Percentiles rank a stretch among this genome's conserved stretches.
phyloP scores from a whole-genome alignment of 495 filamentous ascomycete genomes.

The Penicillium alfredii region DNA sequence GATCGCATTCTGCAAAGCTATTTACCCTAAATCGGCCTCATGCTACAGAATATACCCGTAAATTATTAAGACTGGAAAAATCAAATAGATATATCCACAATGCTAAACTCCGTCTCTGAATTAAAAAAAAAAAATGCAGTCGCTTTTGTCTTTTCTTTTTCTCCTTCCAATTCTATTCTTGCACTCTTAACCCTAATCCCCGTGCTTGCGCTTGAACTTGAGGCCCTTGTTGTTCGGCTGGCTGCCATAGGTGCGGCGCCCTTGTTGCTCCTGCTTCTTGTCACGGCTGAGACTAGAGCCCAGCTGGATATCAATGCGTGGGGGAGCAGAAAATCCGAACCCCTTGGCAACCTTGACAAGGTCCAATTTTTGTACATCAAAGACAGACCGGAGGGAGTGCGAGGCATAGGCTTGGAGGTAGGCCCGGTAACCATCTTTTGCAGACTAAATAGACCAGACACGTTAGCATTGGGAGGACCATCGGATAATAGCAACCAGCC shows the following conservation, averaged over 20 bases:
- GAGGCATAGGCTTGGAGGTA: slow-evolving; percentile 94
- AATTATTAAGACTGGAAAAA: slow-evolving; percentile 5
- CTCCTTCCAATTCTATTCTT: slow-evolving; percentile 12
- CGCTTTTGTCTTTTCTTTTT: slow-evolving; percentile 16
- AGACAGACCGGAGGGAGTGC: slow-evolving; percentile 82
- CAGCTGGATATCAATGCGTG: slow-evolving; percentile 81
- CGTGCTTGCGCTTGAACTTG: slow-evolving; percentile 44
- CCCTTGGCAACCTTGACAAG: slow-evolving; percentile 88
- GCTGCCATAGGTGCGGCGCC: slow-evolving; percentile 75
- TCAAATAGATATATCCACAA: slow-evolving; percentile 29
- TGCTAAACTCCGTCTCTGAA: slow-evolving; percentile 22
- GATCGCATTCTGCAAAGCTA: neutral
- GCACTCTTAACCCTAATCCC: slow-evolving; percentile 19
- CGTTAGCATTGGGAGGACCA: slow-evolving; percentile 16
- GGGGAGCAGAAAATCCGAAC: slow-evolving; percentile 87
- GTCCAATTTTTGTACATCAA: slow-evolving; percentile 90
- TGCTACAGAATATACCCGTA: neutral
- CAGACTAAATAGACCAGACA: slow-evolving; percentile 38
- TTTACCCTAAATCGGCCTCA: too few relatives aligned
- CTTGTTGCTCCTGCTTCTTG: slow-evolving; percentile 69
- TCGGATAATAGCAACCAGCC: too few relatives aligned
- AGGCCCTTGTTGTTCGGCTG: slow-evolving; percentile 47
- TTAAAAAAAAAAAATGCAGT: slow-evolving; percentile 23
- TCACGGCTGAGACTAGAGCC: slow-evolving; percentile 82
- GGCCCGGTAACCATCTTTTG: slow-evolving; percentile 67